These are phyloP conservation scores for Arthrobotrys sphaeroides DNA, from an alignment of 2,329 filamentous ascomycete genomes.

Conservation along the genomic window DNA sequence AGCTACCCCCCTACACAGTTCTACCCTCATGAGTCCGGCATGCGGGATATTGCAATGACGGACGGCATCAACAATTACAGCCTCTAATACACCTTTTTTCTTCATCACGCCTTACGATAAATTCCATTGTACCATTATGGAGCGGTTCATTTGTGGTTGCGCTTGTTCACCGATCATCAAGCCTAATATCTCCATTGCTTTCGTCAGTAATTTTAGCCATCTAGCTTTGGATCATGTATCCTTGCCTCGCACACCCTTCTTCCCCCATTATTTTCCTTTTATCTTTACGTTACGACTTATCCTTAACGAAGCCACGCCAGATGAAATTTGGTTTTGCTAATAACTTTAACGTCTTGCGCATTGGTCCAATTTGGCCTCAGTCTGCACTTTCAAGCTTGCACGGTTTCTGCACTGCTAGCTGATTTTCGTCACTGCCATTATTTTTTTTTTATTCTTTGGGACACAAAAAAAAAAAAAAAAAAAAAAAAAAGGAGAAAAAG, in stretches of 20 bases:
- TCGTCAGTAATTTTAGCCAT: slow-evolving; percentile 13
- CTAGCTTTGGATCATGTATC: neutral
- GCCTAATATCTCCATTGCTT: neutral
- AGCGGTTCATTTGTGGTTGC: slow-evolving; percentile 12
- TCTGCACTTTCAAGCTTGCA: slow-evolving; percentile 9
- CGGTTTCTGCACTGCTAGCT: slow-evolving; percentile 6
- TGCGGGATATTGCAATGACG: neutral
- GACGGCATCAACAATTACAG: neutral
- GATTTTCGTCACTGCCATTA: neutral
- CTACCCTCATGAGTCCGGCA: neutral
- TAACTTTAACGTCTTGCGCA: slow-evolving; percentile 4
- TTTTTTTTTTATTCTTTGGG: neutral
- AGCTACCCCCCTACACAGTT: slow-evolving; percentile 1
- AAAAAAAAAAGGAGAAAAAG: no score
- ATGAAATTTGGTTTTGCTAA: neutral
- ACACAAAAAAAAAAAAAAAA: no score
- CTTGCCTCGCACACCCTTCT: no score
- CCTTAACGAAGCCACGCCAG: slow-evolving; percentile 32
- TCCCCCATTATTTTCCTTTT: neutral
- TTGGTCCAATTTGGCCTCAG: neutral
- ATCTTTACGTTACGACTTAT: slow-evolving; percentile 24
- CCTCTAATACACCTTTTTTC: neutral
- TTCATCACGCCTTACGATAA: neutral
- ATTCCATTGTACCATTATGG: slow-evolving; percentile 24
- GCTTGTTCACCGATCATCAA: neutral